phyloP scores from a whole-genome alignment of 495 filamentous ascomycete genomes.

The Neurospora africana region DNA sequence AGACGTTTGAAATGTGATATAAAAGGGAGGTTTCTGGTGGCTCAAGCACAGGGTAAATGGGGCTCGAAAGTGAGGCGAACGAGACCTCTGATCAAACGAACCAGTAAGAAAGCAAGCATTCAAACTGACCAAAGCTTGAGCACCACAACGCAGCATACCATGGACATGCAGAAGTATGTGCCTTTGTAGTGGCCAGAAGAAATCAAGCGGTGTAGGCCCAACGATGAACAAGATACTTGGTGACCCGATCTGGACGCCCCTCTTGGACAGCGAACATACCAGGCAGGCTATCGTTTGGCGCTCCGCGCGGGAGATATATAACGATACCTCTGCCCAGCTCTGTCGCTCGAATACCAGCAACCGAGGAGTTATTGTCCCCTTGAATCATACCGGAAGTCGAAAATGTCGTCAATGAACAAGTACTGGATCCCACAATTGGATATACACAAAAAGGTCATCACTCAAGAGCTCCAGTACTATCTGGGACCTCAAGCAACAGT shows the following conservation, averaged over 20 bases:
- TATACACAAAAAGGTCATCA: constrained; percentile 49
- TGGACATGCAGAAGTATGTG: constrained; percentile 7
- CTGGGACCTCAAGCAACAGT: constrained; percentile 44
- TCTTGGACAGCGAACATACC: constrained; percentile 10
- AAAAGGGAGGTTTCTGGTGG: constrained; percentile 2
- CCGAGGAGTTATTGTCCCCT: not conserved
- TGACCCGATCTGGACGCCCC: constrained; percentile 8
- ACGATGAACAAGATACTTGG: constrained; percentile 9
- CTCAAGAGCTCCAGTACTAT: constrained; percentile 45
- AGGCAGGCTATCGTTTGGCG: constrained; percentile 6
- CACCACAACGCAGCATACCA: constrained; percentile 9
- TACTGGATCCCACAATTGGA: constrained; percentile 48
- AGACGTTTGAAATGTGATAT: not conserved
- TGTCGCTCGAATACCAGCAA: not conserved
- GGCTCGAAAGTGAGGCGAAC: constrained; percentile 24
- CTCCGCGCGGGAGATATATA: constrained; percentile 12
- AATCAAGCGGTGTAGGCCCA: constrained; percentile 15
- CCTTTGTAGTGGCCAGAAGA: constrained; percentile 12
- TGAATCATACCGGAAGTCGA: not conserved
- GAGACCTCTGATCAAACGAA: not conserved
- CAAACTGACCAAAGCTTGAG: not conserved
- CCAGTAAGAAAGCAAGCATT: constrained; percentile 11
- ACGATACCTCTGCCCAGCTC: not conserved
- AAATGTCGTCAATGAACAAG: constrained; percentile 38
- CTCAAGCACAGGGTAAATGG: constrained; percentile 2